Base-by-base conservation (phyloP, 2,329 filamentous ascomycete genomes). In the Penicillium sp. region DNA sequence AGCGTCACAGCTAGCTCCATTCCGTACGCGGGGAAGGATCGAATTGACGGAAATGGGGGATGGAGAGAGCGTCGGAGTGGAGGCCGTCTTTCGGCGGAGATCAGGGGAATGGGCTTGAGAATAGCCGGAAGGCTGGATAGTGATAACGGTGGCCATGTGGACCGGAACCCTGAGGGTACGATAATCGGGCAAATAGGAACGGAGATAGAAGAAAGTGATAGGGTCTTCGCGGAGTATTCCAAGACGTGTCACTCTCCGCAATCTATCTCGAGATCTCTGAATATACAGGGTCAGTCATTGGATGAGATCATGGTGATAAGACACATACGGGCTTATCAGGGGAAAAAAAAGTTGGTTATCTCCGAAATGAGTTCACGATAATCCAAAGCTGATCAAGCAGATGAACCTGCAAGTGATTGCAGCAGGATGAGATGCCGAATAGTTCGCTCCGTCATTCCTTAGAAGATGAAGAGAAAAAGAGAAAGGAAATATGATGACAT, bases 1-100 rank as follows among this genome's bases (percentile, higher is more conserved):
- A 46, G 73, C 74, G 68, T 77, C 75, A 59, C 74, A 77, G 55
- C 69, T 74, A 26, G 69, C 61, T 59, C 67, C 72, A 75, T 74
- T 67, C 68, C 72, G 70, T n/a, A 60, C 61, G 55, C 69, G 69
- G 54, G 69, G 61, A 33, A 71, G 56, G 41, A 61, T 56, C 2
- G 62, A 64, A 55, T 59, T 46, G 61, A 62, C 44, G 25, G 63
- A 57, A 50, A 62, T 50, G 47, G 68, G 58, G 26, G 67, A 62
- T 40, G 63, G 60, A n/a, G 69, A 64, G 46, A 65, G 55, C 37
- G 60, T 61, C 40, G 63, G 57, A 42, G 66, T 61, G 55, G 67
- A 58, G 51, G 56, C 43, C 41, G 63, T 57, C 28, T 62, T 65
- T 48, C 66, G 66, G 45, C 67, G 60, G 36, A 65, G 66, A 50